Base-by-base conservation (phyloP, 371 early-diverging fungal genomes). In the Actinomucor elegans region DNA sequence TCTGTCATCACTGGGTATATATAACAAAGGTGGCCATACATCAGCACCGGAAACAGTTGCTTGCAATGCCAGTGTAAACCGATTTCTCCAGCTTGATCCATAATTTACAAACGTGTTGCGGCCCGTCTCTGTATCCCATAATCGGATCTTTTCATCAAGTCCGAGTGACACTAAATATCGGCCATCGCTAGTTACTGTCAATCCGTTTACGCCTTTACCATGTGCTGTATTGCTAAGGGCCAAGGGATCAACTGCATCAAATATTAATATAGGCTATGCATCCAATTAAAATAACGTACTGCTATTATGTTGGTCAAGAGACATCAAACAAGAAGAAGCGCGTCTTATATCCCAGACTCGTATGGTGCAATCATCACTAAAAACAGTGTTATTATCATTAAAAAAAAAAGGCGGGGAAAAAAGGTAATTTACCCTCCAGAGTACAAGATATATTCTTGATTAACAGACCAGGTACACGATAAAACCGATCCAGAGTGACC, bases 301-400 rank as follows among this genome's bases (percentile, higher is more conserved):
- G 21, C 75, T 64, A 55, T 85, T 81, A 51, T 86, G 77, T 41
- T 81, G 78, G 53, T 88, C 86, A 18, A 88, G 57, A 2, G 82
- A 73, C 51, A 73, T 67, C 5, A 91, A 45, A 38, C 84, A 80
- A 3, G 84, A 58, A 26, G 71, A 66, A 4, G 91, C 84, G 44
- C 85, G 81, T 48, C 94, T 84, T 32, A 93, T 84, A 59, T 94
- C 94, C 94, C 94, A 94, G 26, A 91, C 59, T 6, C 83, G 77
- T 6, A 89, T 69, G 2, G 81, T 79, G 12, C 84, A 77, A 55
- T 91, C 92, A 10, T 52, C 55, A 36, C 88, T 87, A 61, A 21
- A 23, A 36, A n/a, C n/a, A n/a, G n/a, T n/a, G n/a, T n/a, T n/a
- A n/a, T n/a, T n/a, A n/a, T 28, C 3, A 53, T 26, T 36, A 32